phyloP scores from a whole-genome alignment of 257 asterid species.

The Pogostemon cablin region DNA sequence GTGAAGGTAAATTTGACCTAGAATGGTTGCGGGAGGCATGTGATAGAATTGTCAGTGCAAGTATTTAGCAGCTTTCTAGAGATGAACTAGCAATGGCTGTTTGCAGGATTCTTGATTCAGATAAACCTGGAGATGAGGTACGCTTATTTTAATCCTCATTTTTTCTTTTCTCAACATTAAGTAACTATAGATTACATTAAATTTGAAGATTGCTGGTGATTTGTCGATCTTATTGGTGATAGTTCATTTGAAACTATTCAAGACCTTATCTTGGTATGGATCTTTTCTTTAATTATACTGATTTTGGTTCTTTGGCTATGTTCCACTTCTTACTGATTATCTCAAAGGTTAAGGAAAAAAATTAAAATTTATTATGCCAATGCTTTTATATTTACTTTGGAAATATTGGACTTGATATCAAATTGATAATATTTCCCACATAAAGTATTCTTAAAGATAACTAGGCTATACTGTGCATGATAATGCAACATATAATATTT shows the following conservation, averaged over 20 bases:
- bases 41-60: no score
- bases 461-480: neutral
- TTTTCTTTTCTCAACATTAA: constrained; percentile 22
- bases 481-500: no score
- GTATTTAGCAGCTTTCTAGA: no score
- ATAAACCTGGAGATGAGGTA: constrained; percentile 95
- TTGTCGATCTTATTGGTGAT: constrained; percentile 93
- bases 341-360: constrained; percentile 8
- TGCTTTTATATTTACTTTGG: constrained; percentile 12
- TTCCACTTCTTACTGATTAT: constrained; percentile 11
- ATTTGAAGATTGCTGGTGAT: constrained; percentile 78
- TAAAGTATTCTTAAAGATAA: constrained; percentile 4
- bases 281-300: constrained; percentile 2
- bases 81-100: neutral
- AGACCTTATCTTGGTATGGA: constrained; percentile 33
- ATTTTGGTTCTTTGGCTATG: constrained; percentile 21
- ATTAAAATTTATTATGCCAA: neutral
- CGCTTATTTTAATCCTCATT: constrained; percentile 22
- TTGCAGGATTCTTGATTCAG: constrained; percentile 69
- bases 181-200: neutral
- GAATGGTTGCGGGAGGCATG: no score
- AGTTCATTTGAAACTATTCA: constrained; percentile 86
- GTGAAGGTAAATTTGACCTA: no score
- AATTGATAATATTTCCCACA: neutral
- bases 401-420: no score